These are phyloP conservation scores for Tuber magnatum DNA, from an alignment of 495 filamentous ascomycete species.

Conservation along the genomic window DNA sequence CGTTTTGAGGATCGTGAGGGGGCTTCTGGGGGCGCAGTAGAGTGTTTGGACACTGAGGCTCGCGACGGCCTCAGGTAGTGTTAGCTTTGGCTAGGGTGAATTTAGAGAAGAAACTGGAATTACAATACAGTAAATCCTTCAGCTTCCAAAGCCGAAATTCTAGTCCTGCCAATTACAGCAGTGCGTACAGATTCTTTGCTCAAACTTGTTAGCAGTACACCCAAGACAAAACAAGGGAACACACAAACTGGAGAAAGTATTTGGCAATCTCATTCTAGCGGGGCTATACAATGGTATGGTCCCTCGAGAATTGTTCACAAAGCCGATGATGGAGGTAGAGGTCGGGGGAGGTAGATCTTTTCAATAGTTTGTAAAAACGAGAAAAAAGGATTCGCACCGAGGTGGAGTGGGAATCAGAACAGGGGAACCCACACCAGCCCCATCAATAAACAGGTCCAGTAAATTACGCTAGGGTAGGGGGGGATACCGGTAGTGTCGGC, in stretches of 20 bases:
- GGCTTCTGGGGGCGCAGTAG: slow-evolving; percentile 85
- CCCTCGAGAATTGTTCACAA: background rate
- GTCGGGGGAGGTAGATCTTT: background rate
- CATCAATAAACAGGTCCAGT: background rate
- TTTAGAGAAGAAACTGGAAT: background rate
- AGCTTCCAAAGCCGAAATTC: slow-evolving; percentile 61
- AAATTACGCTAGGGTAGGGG: background rate
- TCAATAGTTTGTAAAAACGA: background rate
- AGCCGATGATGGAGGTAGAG: background rate
- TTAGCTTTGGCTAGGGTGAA: background rate
- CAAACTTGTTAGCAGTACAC: background rate
- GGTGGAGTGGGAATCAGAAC: background rate
- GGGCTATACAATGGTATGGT: background rate
- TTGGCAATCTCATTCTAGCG: slow-evolving; percentile 22
- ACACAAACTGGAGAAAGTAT: slow-evolving; percentile 24
- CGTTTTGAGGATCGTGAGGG: slow-evolving; percentile 84
- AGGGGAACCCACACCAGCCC: background rate
- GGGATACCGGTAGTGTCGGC: background rate
- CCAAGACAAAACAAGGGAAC: background rate
- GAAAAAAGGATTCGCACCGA: background rate
- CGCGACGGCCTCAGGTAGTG: slow-evolving; percentile 55
- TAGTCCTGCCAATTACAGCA: slow-evolving; percentile 94
- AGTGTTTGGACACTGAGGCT: slow-evolving; percentile 65
- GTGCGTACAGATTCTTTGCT: slow-evolving; percentile 67
- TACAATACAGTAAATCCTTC: slow-evolving; percentile 54